Evolutionary conservation across 2,329 filamentous ascomycete genomes (phyloP), one percentile per base, ranked within the genome.

Genomic region (Blastomyces silverae): DNA sequence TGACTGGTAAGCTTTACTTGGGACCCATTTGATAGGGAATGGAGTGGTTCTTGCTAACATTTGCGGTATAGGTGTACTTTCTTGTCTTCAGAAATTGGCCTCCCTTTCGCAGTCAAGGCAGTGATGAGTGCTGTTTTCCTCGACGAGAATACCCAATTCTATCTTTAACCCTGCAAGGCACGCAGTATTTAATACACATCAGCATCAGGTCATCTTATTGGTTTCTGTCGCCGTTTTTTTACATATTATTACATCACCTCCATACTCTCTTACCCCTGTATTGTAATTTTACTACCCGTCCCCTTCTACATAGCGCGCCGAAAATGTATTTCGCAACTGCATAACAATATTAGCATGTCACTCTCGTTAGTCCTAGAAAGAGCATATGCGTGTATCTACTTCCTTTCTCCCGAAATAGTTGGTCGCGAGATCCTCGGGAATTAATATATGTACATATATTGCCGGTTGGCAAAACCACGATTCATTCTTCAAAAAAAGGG

Each of bases 1-100:
- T 96, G 55, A 96, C 90, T 75, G 92, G 92, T 90, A 81, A 78
- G 86, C 57, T 65, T 28, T 48, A 22, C 15, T 58, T 48, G n/a
- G 22, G 20, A 31, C 4, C 25, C 28, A 53, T 53, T 53, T 15
- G 2, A 53, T 6, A 53, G 20, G 42, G 25, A 31, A n/a, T 22
- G 20, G 5, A 25, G 13, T n/a, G n/a, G 37, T 17, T 20, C 8
- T 63, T 58, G 42, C 53, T 63, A 34, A 63, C 53, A 31, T 11
- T 48, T 61, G 46, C 46, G 10, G 10, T 57, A 13, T 61, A 83
- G 81, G 81, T 67, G 81, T 83, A 53, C 76, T 84, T 55, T 80
- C 82, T 46, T 82, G 81, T 59, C 73, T 85, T 60, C 82, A 84
- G 69, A 83, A 80, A 68, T 76, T 85, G 61, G 81, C 79, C 13